Evolutionary conservation across 2,329 filamentous ascomycete species (phyloP).

Genomic region (Penicillium nordicum): DNA sequence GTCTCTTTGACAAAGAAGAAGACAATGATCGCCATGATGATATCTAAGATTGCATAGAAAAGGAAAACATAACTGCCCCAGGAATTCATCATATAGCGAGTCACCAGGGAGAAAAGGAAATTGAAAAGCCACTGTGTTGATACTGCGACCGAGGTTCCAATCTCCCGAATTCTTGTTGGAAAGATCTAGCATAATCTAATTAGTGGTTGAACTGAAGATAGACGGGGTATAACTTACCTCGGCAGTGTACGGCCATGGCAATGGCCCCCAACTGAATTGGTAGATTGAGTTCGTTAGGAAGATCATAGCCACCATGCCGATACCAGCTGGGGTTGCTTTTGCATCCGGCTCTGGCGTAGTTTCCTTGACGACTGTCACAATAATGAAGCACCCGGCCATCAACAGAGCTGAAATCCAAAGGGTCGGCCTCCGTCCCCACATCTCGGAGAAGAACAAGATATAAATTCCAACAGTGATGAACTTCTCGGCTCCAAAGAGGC

Average conservation of each 20-base stretch:
- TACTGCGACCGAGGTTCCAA: slow-evolving; percentile 38
- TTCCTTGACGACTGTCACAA: slow-evolving; percentile 47
- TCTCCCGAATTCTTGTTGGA: slow-evolving; percentile 38
- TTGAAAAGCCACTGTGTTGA: slow-evolving; percentile 42
- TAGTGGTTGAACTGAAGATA: neutral
- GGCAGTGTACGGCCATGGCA: slow-evolving; percentile 37
- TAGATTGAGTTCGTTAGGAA: slow-evolving; percentile 33
- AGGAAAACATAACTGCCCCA: slow-evolving; percentile 41
- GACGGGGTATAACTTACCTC: slow-evolving; percentile 16
- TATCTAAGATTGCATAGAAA: slow-evolving; percentile 40
- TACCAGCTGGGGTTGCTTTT: slow-evolving; percentile 36
- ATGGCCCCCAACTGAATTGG: slow-evolving; percentile 36
- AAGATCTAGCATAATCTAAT: slow-evolving; percentile 30
- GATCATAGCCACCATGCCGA: slow-evolving; percentile 52
- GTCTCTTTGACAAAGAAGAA: slow-evolving; percentile 42
- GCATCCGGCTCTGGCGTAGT: slow-evolving; percentile 39
- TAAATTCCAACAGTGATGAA: slow-evolving; percentile 49
- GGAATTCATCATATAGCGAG: slow-evolving; percentile 40
- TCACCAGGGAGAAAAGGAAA: slow-evolving; percentile 43
- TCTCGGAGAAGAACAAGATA: slow-evolving; percentile 50
- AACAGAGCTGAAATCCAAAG: slow-evolving; percentile 48
- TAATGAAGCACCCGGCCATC: slow-evolving; percentile 53
- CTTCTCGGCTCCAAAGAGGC: slow-evolving; percentile 53
- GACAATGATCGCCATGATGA: slow-evolving; percentile 33
- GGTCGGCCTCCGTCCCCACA: slow-evolving; percentile 49